Conservation (phyloP, 495 filamentous ascomycete species). For the Hypomontagnella monticulosa region DNA sequence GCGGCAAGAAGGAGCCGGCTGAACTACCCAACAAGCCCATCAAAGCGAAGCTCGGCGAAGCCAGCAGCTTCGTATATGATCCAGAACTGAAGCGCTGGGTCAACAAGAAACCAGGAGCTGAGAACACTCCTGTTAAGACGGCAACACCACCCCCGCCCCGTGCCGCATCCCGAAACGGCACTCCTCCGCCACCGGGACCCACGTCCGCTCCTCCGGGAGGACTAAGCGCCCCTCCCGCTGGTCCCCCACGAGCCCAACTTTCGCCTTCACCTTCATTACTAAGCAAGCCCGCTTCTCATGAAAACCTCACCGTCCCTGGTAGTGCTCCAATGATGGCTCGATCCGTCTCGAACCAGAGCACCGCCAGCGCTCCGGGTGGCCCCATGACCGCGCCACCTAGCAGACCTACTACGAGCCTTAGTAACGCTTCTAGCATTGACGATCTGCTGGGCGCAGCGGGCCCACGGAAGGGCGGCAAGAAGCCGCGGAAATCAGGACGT, state of each 20-base stretch:
- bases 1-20: conserved; percentile 69
- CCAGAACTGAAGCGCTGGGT: conserved; percentile 96
- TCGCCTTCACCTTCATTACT: conserved; percentile 39
- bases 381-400: conserved; percentile 55
- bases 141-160: conserved; percentile 62
- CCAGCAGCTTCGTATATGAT: conserved; percentile 92
- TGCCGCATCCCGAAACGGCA: conserved; percentile 48
- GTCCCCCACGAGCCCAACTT: conserved; percentile 45
- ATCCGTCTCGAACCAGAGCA: conserved; percentile 53
- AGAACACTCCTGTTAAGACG: conserved; percentile 56
- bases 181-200: conserved; percentile 43
- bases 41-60: conserved; percentile 93
- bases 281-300: conserved; percentile 39
- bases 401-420: conserved; percentile 73
- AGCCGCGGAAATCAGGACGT: conserved; percentile 78
- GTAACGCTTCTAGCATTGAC: conserved; percentile 84
- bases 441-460: conserved; percentile 78
- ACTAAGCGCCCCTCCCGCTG: conserved; percentile 47
- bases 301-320: conserved; percentile 40
- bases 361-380: conserved; percentile 44
- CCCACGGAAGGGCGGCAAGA: conserved; percentile 73
- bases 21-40: conserved; percentile 73
- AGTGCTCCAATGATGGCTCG: conserved; percentile 58
- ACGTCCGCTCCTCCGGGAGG: conserved; percentile 43
- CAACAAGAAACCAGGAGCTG: conserved; percentile 87